Base-by-base conservation (phyloP, 352 stramenopile genomes). In the Phytopythium oedochilum region DNA sequence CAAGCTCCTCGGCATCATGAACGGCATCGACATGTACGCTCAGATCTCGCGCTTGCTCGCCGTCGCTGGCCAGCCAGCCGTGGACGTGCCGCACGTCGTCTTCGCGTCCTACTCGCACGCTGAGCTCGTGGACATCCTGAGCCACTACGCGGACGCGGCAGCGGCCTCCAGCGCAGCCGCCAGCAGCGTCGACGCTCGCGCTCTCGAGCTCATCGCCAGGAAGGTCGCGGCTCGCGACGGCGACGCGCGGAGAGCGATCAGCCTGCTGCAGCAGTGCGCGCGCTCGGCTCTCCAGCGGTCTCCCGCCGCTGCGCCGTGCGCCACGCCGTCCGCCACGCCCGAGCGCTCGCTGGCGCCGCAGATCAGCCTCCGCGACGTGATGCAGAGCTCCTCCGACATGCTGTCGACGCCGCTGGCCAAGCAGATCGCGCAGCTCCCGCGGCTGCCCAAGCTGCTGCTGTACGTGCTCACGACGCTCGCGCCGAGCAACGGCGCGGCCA, bases 21-120 rank as follows among this genome's bases (percentile, higher is more conserved):
- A 90, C 45, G 79, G 79, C 31, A 58, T 88, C 48, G 80, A 90
- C 58, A 86, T 90, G 80, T 83, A 87, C 55, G 47, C 78, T 17
- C 73, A 75, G 32, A 70, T 89, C 29, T 58, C 74, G 0, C 61
- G 69, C 6, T 36, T 78, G 48, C 34, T 55, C 22, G 34, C n/a
- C 32, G 15, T 14, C 2, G n/a, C 49, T 26, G 49, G 49, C 3
- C 64, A 72, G 49, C 47, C 45, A 7, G 43, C 44, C 25, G 59
- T 40, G 35, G 51, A 69, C 11, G 63, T 88, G 3, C 61, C 73
- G 14, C 69, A 70, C 39, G 63, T 87, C 22, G 53, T 88, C 20
- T 88, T 87, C 46, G 69, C 67, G n/a, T 75, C 77, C 17, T 90
- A 90, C 52, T 59, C 63, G 0, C 75, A 80, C 53, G 63, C 71